Evolutionary conservation across 2,329 filamentous ascomycete genomes (phyloP).

Genomic region (Endothia cerciana): DNA sequence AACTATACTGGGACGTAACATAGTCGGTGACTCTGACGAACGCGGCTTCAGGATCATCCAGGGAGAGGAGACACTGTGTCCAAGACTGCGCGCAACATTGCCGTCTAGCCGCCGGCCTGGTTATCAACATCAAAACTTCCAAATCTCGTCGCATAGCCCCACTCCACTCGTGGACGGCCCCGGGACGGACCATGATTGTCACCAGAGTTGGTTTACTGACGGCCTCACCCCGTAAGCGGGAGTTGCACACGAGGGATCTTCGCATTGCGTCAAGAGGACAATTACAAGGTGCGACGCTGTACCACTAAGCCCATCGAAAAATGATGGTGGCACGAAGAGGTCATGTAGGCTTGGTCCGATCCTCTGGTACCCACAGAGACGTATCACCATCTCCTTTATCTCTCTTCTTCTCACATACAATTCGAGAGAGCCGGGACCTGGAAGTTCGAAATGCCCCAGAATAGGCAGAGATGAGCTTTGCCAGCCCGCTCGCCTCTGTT

Average conservation of each 20-base stretch:
- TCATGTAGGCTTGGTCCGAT: no score
- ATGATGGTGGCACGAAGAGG: no score
- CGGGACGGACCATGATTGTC: no score
- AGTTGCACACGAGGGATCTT: slow-evolving; percentile 22
- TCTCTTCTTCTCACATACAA: no score
- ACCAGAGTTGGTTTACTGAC: no score
- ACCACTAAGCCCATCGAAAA: slow-evolving; percentile 25
- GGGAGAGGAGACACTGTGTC: background rate
- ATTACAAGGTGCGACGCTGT: slow-evolving; percentile 28
- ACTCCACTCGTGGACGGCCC: background rate
- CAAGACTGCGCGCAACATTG: background rate
- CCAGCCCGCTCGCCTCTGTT: background rate
- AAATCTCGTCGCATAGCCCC: background rate
- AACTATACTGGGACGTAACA: background rate
- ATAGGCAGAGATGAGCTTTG: no score
- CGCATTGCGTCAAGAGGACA: slow-evolving; percentile 11
- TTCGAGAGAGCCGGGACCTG: no score
- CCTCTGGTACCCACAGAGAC: no score
- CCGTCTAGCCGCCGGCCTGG: background rate
- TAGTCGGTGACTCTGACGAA: background rate
- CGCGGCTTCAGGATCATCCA: background rate
- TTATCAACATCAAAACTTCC: no score
- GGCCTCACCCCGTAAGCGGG: no score
- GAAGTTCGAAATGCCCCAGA: no score
- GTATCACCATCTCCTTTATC: no score